Evolutionary conservation across 176 grass and related monocot species (phyloP).

Genomic region (Melocanna baccifera): DNA sequence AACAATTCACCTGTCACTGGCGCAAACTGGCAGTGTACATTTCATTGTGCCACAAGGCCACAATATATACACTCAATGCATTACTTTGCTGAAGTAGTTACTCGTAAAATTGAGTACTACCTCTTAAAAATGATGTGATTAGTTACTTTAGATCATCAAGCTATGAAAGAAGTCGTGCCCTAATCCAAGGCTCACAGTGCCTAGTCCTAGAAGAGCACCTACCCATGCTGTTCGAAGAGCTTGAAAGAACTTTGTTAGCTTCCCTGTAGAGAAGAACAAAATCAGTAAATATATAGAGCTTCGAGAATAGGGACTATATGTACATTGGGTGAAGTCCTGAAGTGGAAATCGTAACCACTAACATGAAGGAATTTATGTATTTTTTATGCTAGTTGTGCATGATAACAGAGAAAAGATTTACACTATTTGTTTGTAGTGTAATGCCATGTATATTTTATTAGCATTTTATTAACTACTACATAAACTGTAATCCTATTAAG

Average conservation of each 20-base stretch:
- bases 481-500: not conserved
- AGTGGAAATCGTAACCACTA: not conserved
- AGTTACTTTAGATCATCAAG: constrained; percentile 64
- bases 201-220: constrained; percentile 58
- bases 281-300: constrained; percentile 20
- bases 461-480: not conserved
- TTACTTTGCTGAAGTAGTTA: constrained; percentile 30
- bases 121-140: constrained; percentile 17
- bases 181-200: constrained; percentile 61
- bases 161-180: constrained; percentile 70
- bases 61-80: not conserved
- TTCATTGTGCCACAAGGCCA: not conserved
- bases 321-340: not conserved
- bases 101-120: constrained; percentile 28
- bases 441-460: not conserved
- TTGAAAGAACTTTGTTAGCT: constrained; percentile 42
- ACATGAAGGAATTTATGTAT: not conserved
- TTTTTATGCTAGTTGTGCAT: not conserved
- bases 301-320: constrained; percentile 19
- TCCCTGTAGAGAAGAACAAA: constrained; percentile 64
- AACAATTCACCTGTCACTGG: constrained; percentile 17
- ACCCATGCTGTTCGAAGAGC: constrained; percentile 50
- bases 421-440: not conserved
- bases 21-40: not conserved
- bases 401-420: not conserved